phyloP scores from a whole-genome alignment of 2,329 filamentous ascomycete species.

The Aspergillus viridinutans region DNA sequence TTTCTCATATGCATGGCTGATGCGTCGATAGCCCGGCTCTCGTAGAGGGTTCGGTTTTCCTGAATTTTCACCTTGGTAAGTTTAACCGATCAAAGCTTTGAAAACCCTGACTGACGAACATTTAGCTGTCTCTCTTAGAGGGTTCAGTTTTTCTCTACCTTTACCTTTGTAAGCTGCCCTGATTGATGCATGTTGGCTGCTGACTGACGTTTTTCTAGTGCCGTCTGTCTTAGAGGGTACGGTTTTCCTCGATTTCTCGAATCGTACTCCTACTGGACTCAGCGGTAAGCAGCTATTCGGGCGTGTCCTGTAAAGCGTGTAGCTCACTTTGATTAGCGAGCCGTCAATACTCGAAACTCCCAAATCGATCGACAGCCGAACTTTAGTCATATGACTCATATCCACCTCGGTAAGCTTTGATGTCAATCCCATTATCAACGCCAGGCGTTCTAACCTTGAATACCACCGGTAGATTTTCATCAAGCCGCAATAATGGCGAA shows the following conservation, averaged over 20 bases:
- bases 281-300: background rate
- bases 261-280: background rate
- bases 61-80: slow-evolving; percentile 1
- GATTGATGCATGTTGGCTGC: background rate
- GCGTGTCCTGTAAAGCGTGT: background rate
- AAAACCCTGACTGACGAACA: too few species aligned
- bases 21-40: background rate
- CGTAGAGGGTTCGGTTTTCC: background rate
- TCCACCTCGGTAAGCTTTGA: background rate
- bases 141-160: background rate
- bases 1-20: background rate
- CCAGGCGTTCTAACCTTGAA: background rate
- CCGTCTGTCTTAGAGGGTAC: background rate
- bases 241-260: background rate
- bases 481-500: background rate
- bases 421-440: background rate
- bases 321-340: background rate
- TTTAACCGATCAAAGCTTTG: background rate
- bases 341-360: background rate
- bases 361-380: background rate
- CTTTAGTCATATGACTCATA: background rate
- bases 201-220: background rate
- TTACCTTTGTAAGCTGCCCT: background rate
- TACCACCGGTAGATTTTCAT: background rate
- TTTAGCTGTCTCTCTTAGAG: too few species aligned